Percentiles rank a stretch among this genome's conserved stretches.
phyloP scores from a whole-genome alignment of 768 basidiomycete genomes.

The Terana coerulea region DNA sequence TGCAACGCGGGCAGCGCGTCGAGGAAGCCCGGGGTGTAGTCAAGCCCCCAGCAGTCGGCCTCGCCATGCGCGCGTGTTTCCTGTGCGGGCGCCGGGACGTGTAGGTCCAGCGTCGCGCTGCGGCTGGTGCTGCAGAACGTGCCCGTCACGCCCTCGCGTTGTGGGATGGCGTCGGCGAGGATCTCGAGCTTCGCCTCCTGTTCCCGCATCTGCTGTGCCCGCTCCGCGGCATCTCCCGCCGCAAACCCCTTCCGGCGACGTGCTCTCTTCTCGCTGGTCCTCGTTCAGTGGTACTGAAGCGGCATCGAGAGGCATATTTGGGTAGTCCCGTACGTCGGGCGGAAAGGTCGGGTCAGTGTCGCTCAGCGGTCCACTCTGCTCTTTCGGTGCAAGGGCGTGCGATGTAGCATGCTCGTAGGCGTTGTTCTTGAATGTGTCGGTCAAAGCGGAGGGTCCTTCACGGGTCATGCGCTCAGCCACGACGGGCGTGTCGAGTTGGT shows the following conservation, averaged over 20 bases:
- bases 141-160: neutral
- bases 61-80: neutral
- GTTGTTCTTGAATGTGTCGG: neutral
- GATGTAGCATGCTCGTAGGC: neutral
- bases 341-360: neutral
- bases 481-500: neutral
- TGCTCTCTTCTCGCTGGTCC: too few species aligned
- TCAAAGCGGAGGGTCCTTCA: too few species aligned
- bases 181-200: neutral
- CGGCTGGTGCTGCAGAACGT: neutral
- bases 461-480: neutral
- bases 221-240: too few species aligned
- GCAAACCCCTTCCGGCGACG: too few species aligned
- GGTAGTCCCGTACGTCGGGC: neutral
- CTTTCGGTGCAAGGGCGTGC: too few species aligned
- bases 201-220: too few species aligned
- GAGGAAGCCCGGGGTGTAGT: slow-evolving; percentile 19
- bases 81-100: neutral
- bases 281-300: too few species aligned
- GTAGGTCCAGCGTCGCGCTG: neutral
- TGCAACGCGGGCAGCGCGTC: slow-evolving; percentile 20
- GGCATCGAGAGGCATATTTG: too few species aligned
- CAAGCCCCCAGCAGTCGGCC: slow-evolving; percentile 17
- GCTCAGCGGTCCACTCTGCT: too few species aligned
- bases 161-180: neutral